Conservation (phyloP, 768 basidiomycete species). For the Lentinula sp. region DNA sequence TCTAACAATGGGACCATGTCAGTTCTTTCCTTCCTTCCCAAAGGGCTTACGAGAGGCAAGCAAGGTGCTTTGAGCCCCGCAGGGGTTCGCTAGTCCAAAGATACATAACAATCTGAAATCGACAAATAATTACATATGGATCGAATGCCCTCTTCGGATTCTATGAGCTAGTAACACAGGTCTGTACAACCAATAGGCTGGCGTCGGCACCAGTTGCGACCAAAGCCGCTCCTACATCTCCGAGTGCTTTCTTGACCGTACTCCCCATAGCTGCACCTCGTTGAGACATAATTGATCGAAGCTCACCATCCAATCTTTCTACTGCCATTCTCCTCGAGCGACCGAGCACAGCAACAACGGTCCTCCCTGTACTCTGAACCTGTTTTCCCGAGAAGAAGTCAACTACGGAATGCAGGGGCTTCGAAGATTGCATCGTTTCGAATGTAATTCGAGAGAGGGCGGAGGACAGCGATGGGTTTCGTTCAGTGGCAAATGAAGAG, state of each 20-base stretch:
- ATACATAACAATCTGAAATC: not conserved
- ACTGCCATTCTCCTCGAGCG: constrained; percentile 68
- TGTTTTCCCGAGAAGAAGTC: constrained; percentile 30
- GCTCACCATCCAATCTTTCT: constrained; percentile 55
- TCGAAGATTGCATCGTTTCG: constrained; percentile 36
- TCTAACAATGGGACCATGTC: too few species aligned
- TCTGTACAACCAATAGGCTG: constrained; percentile 54
- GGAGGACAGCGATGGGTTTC: constrained; percentile 19
- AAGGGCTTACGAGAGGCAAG: too few species aligned
- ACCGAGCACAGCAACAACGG: constrained; percentile 61
- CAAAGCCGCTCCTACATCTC: constrained; percentile 69
- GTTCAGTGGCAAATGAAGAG: constrained; percentile 15
- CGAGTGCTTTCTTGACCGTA: constrained; percentile 66
- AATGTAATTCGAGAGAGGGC: constrained; percentile 69
- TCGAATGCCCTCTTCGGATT: not conserved
- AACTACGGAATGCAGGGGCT: constrained; percentile 52
- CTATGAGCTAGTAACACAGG: constrained; percentile 14
- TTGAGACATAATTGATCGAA: constrained; percentile 41
- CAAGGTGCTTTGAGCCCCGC: too few species aligned
- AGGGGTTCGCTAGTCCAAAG: too few species aligned
- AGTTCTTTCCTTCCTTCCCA: too few species aligned
- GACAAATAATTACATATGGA: not conserved
- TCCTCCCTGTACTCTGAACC: constrained; percentile 22
- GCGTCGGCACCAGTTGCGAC: constrained; percentile 46
- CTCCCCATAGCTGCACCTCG: constrained; percentile 35